Evolutionary conservation across 768 basidiomycete genomes (phyloP), one percentile per base, ranked within the genome.

Genomic region (Mycena albidolilacea): DNA sequence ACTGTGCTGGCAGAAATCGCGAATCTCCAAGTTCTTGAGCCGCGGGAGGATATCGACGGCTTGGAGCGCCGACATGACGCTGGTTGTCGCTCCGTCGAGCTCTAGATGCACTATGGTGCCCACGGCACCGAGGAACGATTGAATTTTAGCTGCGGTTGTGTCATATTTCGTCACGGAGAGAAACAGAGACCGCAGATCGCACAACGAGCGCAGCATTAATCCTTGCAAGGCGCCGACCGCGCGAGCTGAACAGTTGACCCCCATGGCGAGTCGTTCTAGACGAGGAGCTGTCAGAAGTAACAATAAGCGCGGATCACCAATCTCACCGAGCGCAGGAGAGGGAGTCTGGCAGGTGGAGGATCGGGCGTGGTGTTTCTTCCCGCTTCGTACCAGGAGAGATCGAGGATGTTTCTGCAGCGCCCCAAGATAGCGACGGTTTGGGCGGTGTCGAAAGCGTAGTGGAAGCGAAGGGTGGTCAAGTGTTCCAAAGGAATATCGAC

Each of bases 141-240:
- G 57, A 0, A 37, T n/a, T 1, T 48, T 21, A 10, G 44, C 7
- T 2, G n/a, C 2, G 35, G 39, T n/a, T 7, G 14, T 1, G 9
- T 41, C 0, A 12, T 37, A 23, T 11, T 35, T 8, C 3, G 8
- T 17, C n/a, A 59, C 9, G 43, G 41, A n/a, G 57, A 67, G 67
- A 38, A 23, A 68, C 15, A 67, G 67, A 38, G 17, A 68, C 17
- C 52, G 46, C 46, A 68, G 23, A 19, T 23, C 37, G 30, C 60
- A 61, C 19, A 48, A 23, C 5, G 67, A 48, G 8, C 37, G 58
- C 21, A 30, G 19, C 8, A 60, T 0, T 1, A 67, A 21, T 6
- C 35, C 3, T 23, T 43, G 43, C 38, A 67, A 14, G 17, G 19
- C 44, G 55, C 3, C 17, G 11, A 12, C 23, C 7, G 19, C 41